Percentiles rank a stretch among this genome's conserved stretches.
phyloP scores from a whole-genome alignment of 441 rosid genomes.

The Gossypium davidsonii region DNA sequence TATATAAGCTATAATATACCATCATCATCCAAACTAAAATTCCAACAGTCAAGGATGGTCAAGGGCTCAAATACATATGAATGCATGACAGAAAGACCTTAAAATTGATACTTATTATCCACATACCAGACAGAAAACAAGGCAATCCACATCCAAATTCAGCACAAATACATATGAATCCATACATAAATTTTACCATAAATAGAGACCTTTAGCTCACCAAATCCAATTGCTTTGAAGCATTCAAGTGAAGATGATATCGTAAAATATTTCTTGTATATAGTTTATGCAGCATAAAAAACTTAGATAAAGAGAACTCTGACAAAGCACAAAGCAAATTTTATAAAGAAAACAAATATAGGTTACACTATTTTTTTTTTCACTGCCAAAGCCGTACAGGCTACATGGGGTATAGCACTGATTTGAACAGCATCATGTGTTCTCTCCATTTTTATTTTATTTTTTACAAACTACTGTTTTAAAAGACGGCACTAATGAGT shows the following conservation, averaged over 20 bases:
- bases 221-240: background rate
- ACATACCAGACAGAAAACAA: background rate
- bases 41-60: background rate
- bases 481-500: slow-evolving; percentile 16
- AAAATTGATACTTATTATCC: background rate
- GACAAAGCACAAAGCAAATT: background rate
- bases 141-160: background rate
- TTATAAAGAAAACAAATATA: background rate
- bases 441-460: slow-evolving; percentile 1
- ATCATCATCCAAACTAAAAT: background rate
- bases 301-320: background rate
- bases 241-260: background rate
- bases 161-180: background rate
- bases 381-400: slow-evolving; percentile 41
- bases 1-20: background rate
- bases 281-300: background rate
- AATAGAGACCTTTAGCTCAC: background rate
- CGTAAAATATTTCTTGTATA: background rate
- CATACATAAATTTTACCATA: background rate
- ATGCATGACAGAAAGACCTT: background rate
- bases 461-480: background rate
- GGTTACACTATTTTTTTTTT: background rate
- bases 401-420: slow-evolving; percentile 30
- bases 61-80: background rate
- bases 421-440: slow-evolving; percentile 62